Evolutionary conservation across 1,284 basidiomycete species (phyloP).

Genomic region (Rhodotorula sp.): DNA sequence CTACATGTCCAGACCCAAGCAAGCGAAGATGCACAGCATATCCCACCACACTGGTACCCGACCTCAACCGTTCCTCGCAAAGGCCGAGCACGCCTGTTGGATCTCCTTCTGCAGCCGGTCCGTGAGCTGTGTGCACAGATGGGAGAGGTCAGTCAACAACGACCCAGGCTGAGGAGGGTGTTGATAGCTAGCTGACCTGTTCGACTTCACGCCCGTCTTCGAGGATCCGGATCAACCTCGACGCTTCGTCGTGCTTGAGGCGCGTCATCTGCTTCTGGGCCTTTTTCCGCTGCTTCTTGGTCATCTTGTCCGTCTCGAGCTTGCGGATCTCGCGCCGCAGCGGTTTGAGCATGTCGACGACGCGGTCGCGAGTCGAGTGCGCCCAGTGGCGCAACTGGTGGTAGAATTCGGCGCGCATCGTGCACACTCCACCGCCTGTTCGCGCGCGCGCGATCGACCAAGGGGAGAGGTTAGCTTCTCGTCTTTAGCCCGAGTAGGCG

Average conservation of each 20-base stretch:
- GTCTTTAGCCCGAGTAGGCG: too few species aligned
- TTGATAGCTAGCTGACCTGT: background rate
- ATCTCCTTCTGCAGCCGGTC: too few species aligned
- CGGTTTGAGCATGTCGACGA: background rate
- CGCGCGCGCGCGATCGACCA: background rate
- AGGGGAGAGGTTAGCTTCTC: background rate
- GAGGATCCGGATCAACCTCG: slow-evolving; percentile 3
- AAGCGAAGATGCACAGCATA: too few species aligned
- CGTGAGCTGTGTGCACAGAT: too few species aligned
- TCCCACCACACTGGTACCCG: too few species aligned
- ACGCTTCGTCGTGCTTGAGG: slow-evolving; percentile 8
- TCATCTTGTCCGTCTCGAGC: background rate
- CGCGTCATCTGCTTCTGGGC: background rate
- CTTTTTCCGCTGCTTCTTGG: background rate
- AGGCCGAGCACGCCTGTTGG: too few species aligned
- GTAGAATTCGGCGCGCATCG: slow-evolving; percentile 21
- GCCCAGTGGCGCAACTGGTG: slow-evolving; percentile 28
- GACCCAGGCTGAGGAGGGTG: background rate
- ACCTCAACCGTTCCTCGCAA: too few species aligned
- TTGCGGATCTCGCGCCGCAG: too few species aligned
- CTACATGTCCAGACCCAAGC: too few species aligned
- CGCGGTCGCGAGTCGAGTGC: slow-evolving; percentile 6
- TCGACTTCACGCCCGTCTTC: slow-evolving; percentile 4
- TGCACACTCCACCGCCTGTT: slow-evolving; percentile 25
- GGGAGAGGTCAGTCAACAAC: too few species aligned